Percentiles rank a stretch among this genome's conserved stretches.
Conservation (phyloP, 2,329 filamentous ascomycete species). For the Knufia fluminis region DNA sequence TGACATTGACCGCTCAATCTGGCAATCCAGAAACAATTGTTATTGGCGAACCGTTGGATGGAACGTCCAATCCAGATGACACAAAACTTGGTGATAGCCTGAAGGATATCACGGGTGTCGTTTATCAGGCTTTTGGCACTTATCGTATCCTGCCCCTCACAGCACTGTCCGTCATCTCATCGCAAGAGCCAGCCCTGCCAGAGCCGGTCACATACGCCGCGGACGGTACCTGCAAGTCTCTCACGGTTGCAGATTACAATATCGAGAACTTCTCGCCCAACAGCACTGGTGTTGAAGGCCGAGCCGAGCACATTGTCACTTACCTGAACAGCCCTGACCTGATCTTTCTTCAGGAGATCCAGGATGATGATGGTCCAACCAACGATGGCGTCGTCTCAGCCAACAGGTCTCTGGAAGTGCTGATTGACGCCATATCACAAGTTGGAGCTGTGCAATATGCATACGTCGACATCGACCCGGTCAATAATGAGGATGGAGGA, state of each 20-base stretch:
- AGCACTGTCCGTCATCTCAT: conserved; percentile 40
- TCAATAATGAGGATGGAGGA: conserved; percentile 55
- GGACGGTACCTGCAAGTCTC: conserved; percentile 47
- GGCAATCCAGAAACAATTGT: conserved; percentile 61
- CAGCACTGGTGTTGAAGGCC: conserved; percentile 35
- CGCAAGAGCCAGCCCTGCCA: conserved; percentile 33
- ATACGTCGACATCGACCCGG: conserved; percentile 51
- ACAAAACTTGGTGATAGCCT: conserved; percentile 57
- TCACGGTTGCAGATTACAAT: conserved; percentile 61
- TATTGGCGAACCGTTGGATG: conserved; percentile 57
- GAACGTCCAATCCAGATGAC: conserved; percentile 48
- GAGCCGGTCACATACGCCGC: conserved; percentile 44
- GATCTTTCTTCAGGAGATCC: conserved; percentile 61
- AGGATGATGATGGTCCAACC: conserved; percentile 55
- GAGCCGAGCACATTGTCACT: conserved; percentile 53
- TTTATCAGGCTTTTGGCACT: conserved; percentile 58
- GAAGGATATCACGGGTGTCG: conserved; percentile 58
- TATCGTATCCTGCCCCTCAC: conserved; percentile 60
- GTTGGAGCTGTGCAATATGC: conserved; percentile 46
- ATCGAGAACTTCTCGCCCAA: conserved; percentile 57
- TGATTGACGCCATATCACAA: conserved; percentile 43
- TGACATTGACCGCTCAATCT: conserved; percentile 55
- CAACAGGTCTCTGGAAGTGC: conserved; percentile 50
- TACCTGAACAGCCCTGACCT: conserved; percentile 56
- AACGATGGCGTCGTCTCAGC: conserved; percentile 51